Evolutionary conservation across 2,329 filamentous ascomycete genomes (phyloP).

Genomic region (Venturia aucupariae): DNA sequence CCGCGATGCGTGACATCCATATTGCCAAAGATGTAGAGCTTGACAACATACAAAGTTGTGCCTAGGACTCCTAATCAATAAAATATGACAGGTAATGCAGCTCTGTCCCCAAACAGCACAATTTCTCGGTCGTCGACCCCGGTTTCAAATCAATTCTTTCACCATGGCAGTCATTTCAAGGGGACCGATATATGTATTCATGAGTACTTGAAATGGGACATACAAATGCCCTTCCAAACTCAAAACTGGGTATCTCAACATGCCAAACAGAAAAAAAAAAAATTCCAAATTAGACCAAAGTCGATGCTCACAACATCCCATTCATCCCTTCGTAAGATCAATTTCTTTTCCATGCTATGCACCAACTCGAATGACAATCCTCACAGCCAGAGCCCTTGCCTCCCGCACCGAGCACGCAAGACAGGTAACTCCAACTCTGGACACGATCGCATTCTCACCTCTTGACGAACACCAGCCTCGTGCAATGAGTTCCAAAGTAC

Average conservation of each 20-base stretch:
- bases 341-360: background rate
- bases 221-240: background rate
- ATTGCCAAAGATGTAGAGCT: too few species aligned
- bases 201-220: background rate
- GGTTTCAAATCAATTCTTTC: too few species aligned
- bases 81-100: too few species aligned
- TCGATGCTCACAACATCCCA: background rate
- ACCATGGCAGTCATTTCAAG: too few species aligned
- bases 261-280: background rate
- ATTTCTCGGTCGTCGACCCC: too few species aligned
- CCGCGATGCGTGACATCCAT: too few species aligned
- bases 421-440: constrained; percentile 57
- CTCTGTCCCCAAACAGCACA: too few species aligned
- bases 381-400: constrained; percentile 60
- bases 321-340: background rate
- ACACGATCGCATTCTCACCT: constrained; percentile 66
- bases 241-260: constrained; percentile 5
- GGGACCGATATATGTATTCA: background rate
- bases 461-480: constrained; percentile 64
- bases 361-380: constrained; percentile 47
- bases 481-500: constrained; percentile 59
- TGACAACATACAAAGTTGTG: too few species aligned
- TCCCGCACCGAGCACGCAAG: constrained; percentile 66
- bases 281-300: background rate
- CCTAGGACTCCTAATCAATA: too few species aligned